Evolutionary conservation across 2,329 filamentous ascomycete genomes (phyloP), one percentile per base, ranked within the genome.

Genomic region (Xylariales sp.): DNA sequence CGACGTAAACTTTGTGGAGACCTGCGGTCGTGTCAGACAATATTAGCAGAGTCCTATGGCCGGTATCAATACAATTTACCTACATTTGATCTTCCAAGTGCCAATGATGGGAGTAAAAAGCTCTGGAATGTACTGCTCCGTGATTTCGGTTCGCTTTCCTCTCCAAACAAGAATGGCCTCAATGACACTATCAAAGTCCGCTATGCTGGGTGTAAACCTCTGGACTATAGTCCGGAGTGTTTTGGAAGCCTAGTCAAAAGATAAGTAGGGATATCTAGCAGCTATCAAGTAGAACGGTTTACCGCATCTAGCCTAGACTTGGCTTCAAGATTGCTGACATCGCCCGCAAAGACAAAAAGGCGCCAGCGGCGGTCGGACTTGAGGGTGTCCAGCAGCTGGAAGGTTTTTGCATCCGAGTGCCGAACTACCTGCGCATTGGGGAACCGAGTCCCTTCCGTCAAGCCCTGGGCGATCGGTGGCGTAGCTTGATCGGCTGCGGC

Each of bases 401-500:
- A 57, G 0, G 73, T 66, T 42, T 70, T 73, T 2, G 76, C 78
- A 47, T 84, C 79, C 31, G 71, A 75, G 40, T 74, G 72, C 5
- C 78, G 62, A 14, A 83, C 70, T 0, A 83, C 74, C 48, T 77
- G 76, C 1, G 74, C 68, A 40, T 67, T 80, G 0, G 71, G 72
- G 42, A 80, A 73, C 14, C 76, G 62, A 70, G 72, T 80, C 7
- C 74, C 78, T 1, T 77, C 57, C 5, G 51, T 60, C 27, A 74
- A 49, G 18, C 61, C 62, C 4, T 49, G 53, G 0, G 72, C 68
- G 3, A 74, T 45, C n/a, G n/a, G n/a, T n/a, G n/a, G n/a, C 2
- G 55, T 47, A 20, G 63, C 48, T 1, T 45, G 53, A 23, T 63
- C 62, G 1, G 45, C 48, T 8, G 50, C 44, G 11, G 51, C 46